These are phyloP conservation scores for Hemileccinum rubropunctum DNA, from an alignment of 768 basidiomycete species.

Conservation along the genomic window DNA sequence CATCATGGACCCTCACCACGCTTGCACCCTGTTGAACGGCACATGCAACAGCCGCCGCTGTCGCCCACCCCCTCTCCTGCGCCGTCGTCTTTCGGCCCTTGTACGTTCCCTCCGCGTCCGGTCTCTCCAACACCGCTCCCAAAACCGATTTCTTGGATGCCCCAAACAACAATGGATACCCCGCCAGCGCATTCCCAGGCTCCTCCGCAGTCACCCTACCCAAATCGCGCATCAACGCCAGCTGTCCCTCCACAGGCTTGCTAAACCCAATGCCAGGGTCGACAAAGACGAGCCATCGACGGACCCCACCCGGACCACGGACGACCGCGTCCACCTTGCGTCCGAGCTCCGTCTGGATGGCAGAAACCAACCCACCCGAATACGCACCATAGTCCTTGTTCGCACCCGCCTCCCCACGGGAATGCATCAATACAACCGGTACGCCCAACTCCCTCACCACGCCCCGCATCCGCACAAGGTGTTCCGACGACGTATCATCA, in stretches of 20 bases:
- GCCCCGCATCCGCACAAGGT: constrained; percentile 60
- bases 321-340: constrained; percentile 63
- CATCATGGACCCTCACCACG: constrained; percentile 83
- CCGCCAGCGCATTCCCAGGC: constrained; percentile 47
- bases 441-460: constrained; percentile 62
- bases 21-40: constrained; percentile 71
- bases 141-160: constrained; percentile 84
- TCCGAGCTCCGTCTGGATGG: constrained; percentile 71
- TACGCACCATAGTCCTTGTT: constrained; percentile 65
- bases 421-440: constrained; percentile 93
- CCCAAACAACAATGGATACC: constrained; percentile 72
- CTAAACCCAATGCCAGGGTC: constrained; percentile 97
- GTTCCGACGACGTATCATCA: constrained; percentile 32
- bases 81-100: constrained; percentile 55
- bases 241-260: constrained; percentile 74
- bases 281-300: constrained; percentile 84
- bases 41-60: constrained; percentile 71
- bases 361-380: constrained; percentile 53
- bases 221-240: constrained; percentile 58
- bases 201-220: constrained; percentile 44
- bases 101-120: constrained; percentile 37
- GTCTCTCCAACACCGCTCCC: constrained; percentile 55
- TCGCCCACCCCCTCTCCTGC: constrained; percentile 72
- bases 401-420: constrained; percentile 74
- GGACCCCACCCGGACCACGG: constrained; percentile 64